A percentile compares a stretch with the other conserved stretches of the same genome.
phyloP scores from a whole-genome alignment of 129 eudicot species.

The Flaveria sonorensis region DNA sequence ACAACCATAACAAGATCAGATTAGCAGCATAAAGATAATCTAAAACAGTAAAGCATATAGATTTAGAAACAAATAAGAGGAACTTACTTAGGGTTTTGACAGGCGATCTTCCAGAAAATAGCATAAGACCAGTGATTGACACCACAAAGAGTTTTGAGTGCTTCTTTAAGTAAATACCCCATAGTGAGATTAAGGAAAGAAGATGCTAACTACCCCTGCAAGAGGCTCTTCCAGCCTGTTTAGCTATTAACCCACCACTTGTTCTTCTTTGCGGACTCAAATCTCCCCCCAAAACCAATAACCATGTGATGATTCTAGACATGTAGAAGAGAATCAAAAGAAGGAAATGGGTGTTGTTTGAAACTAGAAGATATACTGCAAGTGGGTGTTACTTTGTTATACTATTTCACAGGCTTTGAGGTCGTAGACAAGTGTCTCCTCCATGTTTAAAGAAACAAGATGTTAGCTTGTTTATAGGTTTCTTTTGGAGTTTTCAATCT shows the following conservation, averaged over 20 bases:
- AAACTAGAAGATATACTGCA: slow-evolving; percentile 20
- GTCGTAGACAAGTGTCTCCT: too few relatives aligned
- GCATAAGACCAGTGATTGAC: slow-evolving; percentile 94
- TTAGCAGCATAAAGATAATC: not conserved
- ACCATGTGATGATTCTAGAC: slow-evolving; percentile 48
- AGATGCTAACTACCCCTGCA: slow-evolving; percentile 84
- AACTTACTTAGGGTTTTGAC: slow-evolving; percentile 89
- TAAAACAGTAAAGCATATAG: not conserved
- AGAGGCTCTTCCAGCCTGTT: slow-evolving; percentile 94
- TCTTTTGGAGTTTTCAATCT: slow-evolving; percentile 24
- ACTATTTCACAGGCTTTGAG: too few relatives aligned
- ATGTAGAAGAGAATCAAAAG: slow-evolving; percentile 6
- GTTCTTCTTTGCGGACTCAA: slow-evolving; percentile 81
- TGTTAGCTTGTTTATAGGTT: slow-evolving; percentile 23
- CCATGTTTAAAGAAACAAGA: slow-evolving; percentile 39
- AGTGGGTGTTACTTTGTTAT: not conserved
- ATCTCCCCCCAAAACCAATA: slow-evolving; percentile 45
- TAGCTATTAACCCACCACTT: slow-evolving; percentile 82
- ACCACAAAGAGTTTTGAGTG: slow-evolving; percentile 84
- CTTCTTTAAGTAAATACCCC: slow-evolving; percentile 90
- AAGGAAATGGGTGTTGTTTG: not conserved
- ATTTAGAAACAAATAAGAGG: not conserved
- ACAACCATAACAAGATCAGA: not conserved
- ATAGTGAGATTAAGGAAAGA: slow-evolving; percentile 27
- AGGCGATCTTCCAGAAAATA: slow-evolving; percentile 95